These are phyloP conservation scores for Metroxylon sagu DNA, from an alignment of 176 grass and related monocot genomes.

Conservation along the genomic window DNA sequence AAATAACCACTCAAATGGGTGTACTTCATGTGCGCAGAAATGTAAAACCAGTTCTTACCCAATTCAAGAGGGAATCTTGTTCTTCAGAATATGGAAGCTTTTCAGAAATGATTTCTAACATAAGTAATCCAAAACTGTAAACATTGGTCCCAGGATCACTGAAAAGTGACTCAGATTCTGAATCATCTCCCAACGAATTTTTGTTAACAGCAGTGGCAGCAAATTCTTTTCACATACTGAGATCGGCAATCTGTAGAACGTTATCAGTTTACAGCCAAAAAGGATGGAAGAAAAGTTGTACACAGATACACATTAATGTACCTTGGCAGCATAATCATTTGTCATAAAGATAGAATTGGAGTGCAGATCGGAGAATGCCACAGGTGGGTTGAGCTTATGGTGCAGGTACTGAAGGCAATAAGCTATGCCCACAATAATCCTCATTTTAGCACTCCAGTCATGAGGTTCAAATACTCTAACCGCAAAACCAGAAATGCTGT, in stretches of 20 bases:
- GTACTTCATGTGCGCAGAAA: background rate
- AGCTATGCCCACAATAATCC: constrained; percentile 71
- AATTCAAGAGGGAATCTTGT: constrained; percentile 37
- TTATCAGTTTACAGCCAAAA: too few relatives aligned
- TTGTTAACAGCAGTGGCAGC: constrained; percentile 3
- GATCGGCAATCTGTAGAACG: constrained; percentile 49
- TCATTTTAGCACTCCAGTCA: constrained; percentile 78
- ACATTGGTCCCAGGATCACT: constrained; percentile 48
- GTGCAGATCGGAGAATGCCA: constrained; percentile 34
- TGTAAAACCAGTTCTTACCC: constrained; percentile 28
- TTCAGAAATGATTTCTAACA: constrained; percentile 72
- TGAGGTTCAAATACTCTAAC: constrained; percentile 81
- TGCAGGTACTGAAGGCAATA: constrained; percentile 92
- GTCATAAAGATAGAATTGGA: constrained; percentile 55
- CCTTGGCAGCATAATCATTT: constrained; percentile 84
- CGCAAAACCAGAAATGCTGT: constrained; percentile 24
- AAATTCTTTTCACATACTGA: constrained; percentile 61
- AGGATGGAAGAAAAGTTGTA: too few relatives aligned
- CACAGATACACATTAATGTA: constrained; percentile 7
- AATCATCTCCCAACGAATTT: constrained; percentile 43
- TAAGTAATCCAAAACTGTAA: constrained; percentile 53
- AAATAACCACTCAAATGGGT: too few relatives aligned
- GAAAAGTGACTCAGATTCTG: constrained; percentile 28
- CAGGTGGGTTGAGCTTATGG: constrained; percentile 66
- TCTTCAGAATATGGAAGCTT: constrained; percentile 48